These are phyloP conservation scores for Mycena sanguinolenta DNA, from an alignment of 768 basidiomycete species.

Conservation along the genomic window DNA sequence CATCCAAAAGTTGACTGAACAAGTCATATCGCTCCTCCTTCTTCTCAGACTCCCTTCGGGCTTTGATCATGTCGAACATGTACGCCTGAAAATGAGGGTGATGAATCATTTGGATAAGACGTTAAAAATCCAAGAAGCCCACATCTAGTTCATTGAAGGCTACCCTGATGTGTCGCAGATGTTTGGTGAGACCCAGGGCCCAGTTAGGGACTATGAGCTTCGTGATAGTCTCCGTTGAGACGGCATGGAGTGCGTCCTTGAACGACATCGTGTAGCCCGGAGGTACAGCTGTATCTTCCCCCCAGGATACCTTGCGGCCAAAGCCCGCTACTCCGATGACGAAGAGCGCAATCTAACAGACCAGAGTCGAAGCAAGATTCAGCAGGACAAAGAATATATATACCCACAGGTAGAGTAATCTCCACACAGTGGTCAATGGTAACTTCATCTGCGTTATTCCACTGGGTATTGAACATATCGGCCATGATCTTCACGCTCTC, in stretches of 20 bases:
- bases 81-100: constrained; percentile 6
- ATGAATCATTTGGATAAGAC: constrained; percentile 8
- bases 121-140: constrained; percentile 3
- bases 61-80: constrained; percentile 9
- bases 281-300: constrained; percentile 5
- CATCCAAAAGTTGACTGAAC: constrained; percentile 6
- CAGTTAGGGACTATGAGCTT: constrained; percentile 3
- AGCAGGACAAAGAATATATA: constrained; percentile 7
- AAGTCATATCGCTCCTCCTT: constrained; percentile 7
- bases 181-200: constrained; percentile 7
- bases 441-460: constrained; percentile 4
- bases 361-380: constrained; percentile 2
- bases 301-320: not conserved
- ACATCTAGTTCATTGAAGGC: constrained; percentile 10
- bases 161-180: constrained; percentile 1
- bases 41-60: constrained; percentile 3
- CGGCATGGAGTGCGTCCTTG: not conserved
- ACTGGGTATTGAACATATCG: constrained; percentile 5
- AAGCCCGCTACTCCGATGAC: constrained; percentile 4
- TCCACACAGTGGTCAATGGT: constrained; percentile 5
- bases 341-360: constrained; percentile 6
- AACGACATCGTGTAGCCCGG: constrained; percentile 7
- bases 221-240: constrained; percentile 4
- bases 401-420: constrained; percentile 4
- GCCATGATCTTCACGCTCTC: constrained; percentile 2